Base-by-base conservation (phyloP, 164 flowering plant species). In the Umbellularia californica region DNA sequence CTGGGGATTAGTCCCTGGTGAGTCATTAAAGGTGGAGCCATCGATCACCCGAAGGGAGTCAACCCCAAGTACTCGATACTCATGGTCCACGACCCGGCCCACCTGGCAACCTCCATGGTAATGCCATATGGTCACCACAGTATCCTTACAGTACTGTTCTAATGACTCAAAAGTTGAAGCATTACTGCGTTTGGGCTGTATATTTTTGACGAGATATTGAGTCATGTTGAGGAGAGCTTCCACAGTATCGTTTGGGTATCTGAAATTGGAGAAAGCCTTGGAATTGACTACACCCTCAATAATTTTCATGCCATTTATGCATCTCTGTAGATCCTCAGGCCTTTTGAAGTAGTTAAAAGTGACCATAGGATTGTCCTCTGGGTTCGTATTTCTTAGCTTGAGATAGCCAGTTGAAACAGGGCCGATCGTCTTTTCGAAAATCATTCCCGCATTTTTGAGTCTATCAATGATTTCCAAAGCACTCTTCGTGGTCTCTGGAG, bases 1-100 rank as follows among this genome's bases (percentile, higher is more conserved):
- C 79, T 93, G 94, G 11, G 96, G 96, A 84, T 93, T 93, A n/a
- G 97, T 90, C 15, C 98, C 98, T 0, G 98, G 98, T 0, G 98
- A 89, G 68, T 52, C 2, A 70, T 63, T 35, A 69, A 90, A 90
- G 0, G 96, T 92, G 0, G 95, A 90, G 0, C 93, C 92, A 80
- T 92, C 97, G 17, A 92, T 78, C 19, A 77, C 60, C 47, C 98
- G 80, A n/a, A 94, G 82, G 0, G 84, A 83, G 63, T 91, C 77
- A 20, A 75, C 58, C 12, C 72, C 77, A 25, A 75, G 72, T 11
- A 75, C 77, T 17, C 50, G 33, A 24, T 69, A 41, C 19, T 69
- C 62, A 14, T 69, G 73, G 35, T 69, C 77, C 2, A 69, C 73
- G 3, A 94, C 98, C 68, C 51, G 76, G 5, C 84, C 87, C 3